Percentiles rank a stretch among this genome's conserved stretches.
phyloP scores from a whole-genome alignment of 805 yeast species.

The Candida yuanshanica region DNA sequence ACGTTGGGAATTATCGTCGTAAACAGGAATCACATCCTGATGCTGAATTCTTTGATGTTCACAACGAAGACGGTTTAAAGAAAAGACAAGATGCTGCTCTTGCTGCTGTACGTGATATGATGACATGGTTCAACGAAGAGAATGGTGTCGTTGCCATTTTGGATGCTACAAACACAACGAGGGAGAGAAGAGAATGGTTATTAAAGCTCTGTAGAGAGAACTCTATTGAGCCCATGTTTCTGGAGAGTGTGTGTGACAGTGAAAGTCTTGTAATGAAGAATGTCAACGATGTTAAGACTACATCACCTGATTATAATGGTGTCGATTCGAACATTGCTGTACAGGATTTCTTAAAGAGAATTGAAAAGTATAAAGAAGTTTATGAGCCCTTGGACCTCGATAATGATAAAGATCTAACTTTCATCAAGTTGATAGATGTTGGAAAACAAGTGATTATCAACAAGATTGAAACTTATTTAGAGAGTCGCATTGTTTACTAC shows the following conservation, averaged over 20 bases:
- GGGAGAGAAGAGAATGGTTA: constrained; percentile 61
- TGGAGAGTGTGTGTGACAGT: constrained; percentile 90
- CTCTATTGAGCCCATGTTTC: constrained; percentile 80
- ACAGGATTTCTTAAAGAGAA: constrained; percentile 66
- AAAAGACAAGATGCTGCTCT: constrained; percentile 66
- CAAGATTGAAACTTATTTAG: constrained; percentile 80
- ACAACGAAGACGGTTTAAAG: constrained; percentile 57
- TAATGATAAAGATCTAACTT: constrained; percentile 62
- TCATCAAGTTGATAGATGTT: constrained; percentile 82
- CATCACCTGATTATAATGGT: constrained; percentile 30
- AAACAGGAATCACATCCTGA: constrained; percentile 52
- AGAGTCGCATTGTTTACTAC: constrained; percentile 89
- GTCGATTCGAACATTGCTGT: constrained; percentile 67
- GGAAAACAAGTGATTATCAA: constrained; percentile 86
- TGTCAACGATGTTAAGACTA: constrained; percentile 78
- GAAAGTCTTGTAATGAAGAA: constrained; percentile 71
- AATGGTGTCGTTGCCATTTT: constrained; percentile 86
- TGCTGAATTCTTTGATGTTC: constrained; percentile 74
- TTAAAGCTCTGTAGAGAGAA: constrained; percentile 55
- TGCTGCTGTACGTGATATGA: constrained; percentile 70
- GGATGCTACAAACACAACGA: constrained; percentile 90
- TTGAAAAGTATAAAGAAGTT: constrained; percentile 62
- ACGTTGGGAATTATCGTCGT: constrained; percentile 83
- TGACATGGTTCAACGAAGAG: constrained; percentile 77
- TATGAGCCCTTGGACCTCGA: constrained; percentile 71